phyloP scores from a whole-genome alignment of 805 yeast genomes.

The Isabelozyma rhagii region DNA sequence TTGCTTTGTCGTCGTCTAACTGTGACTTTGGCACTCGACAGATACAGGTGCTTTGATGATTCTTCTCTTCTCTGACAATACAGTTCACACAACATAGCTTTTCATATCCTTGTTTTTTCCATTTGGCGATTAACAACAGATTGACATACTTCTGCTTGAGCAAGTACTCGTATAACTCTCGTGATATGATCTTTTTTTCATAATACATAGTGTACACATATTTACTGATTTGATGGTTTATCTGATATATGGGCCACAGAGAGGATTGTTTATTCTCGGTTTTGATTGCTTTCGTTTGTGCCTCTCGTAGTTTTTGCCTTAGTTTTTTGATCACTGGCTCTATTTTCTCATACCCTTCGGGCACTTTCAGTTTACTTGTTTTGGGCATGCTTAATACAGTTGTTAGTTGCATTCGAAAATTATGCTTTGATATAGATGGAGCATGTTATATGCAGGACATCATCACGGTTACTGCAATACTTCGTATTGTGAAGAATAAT shows the following conservation, averaged over 20 bases:
- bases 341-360: slow-evolving; percentile 70
- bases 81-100: slow-evolving; percentile 80
- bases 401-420: not conserved
- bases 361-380: slow-evolving; percentile 51
- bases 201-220: slow-evolving; percentile 75
- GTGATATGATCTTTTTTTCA: slow-evolving; percentile 62
- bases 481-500: no score
- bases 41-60: slow-evolving; percentile 69
- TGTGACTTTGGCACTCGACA: slow-evolving; percentile 78
- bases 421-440: not conserved
- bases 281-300: slow-evolving; percentile 28
- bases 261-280: slow-evolving; percentile 53
- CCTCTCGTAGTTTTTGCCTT: slow-evolving; percentile 53
- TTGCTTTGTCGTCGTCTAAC: slow-evolving; percentile 26
- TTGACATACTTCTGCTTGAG: slow-evolving; percentile 66
- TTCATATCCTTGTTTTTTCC: slow-evolving; percentile 85
- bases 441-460: not conserved
- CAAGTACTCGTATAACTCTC: slow-evolving; percentile 71
- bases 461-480: not conserved
- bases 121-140: slow-evolving; percentile 68
- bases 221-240: slow-evolving; percentile 73
- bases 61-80: slow-evolving; percentile 59
- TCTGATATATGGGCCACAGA: slow-evolving; percentile 65
- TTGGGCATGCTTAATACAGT: slow-evolving; percentile 41
- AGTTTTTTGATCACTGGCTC: slow-evolving; percentile 64